Evolutionary conservation across 768 basidiomycete species (phyloP).

Genomic region (Mycena alexandri): DNA sequence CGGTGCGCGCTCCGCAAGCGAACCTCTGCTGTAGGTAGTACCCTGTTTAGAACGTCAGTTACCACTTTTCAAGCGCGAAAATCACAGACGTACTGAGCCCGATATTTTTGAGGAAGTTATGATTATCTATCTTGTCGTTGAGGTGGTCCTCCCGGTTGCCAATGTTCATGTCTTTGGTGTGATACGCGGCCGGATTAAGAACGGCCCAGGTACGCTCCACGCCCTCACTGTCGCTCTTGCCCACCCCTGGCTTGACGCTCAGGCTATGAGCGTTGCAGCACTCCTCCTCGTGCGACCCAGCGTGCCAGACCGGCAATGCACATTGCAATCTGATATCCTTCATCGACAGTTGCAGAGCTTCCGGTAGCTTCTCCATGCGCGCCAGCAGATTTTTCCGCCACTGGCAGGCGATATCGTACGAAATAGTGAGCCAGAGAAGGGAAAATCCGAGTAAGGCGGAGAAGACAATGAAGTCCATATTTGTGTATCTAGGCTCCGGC

Average conservation of each 20-base stretch:
- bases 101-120: slow-evolving; percentile 13
- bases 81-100: not conserved
- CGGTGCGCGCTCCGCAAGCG: not conserved
- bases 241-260: not conserved
- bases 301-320: slow-evolving; percentile 2
- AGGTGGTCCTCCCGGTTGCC: not conserved
- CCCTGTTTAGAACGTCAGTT: too few relatives aligned
- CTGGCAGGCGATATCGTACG: not conserved
- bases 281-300: not conserved
- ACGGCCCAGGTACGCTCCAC: slow-evolving; percentile 1
- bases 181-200: not conserved
- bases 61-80: too few relatives aligned
- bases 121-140: not conserved
- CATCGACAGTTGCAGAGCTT: not conserved
- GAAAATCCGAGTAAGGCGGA: not conserved
- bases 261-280: not conserved
- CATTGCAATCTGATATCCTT: not conserved
- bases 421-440: not conserved
- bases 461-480: not conserved
- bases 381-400: not conserved
- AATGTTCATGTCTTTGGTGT: not conserved
- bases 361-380: not conserved
- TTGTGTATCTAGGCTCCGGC: not conserved
- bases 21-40: slow-evolving; percentile 3
- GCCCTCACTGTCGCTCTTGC: slow-evolving; percentile 12